Evolutionary conservation across 345 rosid genomes (phyloP).

Genomic region (Eucalyptus pauciflora): DNA sequence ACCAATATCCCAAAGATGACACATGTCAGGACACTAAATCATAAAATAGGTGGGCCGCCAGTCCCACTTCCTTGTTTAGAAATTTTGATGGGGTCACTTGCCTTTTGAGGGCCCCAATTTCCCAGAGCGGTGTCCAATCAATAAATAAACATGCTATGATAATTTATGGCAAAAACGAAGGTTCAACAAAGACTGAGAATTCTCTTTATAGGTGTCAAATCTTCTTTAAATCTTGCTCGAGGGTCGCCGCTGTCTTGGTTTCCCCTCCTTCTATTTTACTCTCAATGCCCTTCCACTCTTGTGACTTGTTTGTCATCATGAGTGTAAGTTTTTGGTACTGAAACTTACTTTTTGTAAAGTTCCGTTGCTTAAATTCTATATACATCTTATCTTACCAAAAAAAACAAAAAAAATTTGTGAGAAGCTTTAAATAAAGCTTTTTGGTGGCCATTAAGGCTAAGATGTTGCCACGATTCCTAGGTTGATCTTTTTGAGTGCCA

Average conservation of each 20-base stretch:
- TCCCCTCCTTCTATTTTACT: no score
- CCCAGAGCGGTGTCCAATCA: neutral
- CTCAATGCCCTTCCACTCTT: no score
- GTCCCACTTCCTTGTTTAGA: neutral
- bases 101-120: neutral
- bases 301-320: no score
- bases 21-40: neutral
- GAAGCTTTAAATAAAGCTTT: neutral
- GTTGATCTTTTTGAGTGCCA: neutral
- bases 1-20: neutral
- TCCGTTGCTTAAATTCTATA: no score
- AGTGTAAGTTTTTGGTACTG: no score
- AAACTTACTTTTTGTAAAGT: no score
- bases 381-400: no score
- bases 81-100: neutral
- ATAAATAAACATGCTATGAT: neutral
- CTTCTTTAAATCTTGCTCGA: no score
- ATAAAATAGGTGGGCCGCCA: neutral
- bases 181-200: neutral
- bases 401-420: neutral
- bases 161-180: neutral
- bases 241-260: no score
- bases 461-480: neutral
- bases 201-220: no score
- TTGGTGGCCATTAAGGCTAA: neutral